Percentiles rank a stretch among this genome's conserved stretches.
Conservation (phyloP, 2,329 filamentous ascomycete species). For the Tolypocladium inflatum region DNA sequence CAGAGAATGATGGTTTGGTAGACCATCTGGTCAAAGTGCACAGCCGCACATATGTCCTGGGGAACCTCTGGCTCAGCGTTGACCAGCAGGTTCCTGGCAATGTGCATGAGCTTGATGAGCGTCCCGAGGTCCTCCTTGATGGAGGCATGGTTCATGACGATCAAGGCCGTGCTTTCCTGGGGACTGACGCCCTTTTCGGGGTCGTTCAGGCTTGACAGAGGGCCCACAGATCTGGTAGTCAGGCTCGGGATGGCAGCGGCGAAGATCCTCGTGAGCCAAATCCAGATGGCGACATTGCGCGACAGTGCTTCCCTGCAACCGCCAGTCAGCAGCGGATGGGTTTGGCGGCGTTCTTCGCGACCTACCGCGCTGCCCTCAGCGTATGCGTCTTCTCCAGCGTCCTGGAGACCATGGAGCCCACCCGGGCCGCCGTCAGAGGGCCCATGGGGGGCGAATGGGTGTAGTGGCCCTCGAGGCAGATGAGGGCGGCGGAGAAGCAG, state of each 20-base stretch:
- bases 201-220: constrained; percentile 41
- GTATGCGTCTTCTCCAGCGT: constrained; percentile 57
- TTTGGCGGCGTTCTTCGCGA: neutral
- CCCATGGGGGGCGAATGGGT: constrained; percentile 48
- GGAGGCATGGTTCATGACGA: constrained; percentile 51
- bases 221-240: constrained; percentile 49
- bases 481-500: constrained; percentile 49
- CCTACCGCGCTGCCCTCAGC: constrained; percentile 49
- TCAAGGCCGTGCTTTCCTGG: constrained; percentile 52
- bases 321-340: constrained; percentile 5
- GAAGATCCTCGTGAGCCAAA: constrained; percentile 54
- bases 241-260: constrained; percentile 50
- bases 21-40: constrained; percentile 56
- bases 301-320: constrained; percentile 46
- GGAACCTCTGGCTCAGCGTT: constrained; percentile 55
- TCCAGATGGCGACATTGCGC: constrained; percentile 56
- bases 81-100: constrained; percentile 54
- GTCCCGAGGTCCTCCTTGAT: constrained; percentile 54
- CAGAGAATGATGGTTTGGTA: constrained; percentile 57
- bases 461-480: constrained; percentile 54
- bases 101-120: constrained; percentile 58
- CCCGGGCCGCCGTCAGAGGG: constrained; percentile 41
- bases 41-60: constrained; percentile 55
- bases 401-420: constrained; percentile 47
- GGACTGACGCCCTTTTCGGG: constrained; percentile 48